Conservation (phyloP, 2,329 filamentous ascomycete species). For the Xylariaceae sp. region DNA sequence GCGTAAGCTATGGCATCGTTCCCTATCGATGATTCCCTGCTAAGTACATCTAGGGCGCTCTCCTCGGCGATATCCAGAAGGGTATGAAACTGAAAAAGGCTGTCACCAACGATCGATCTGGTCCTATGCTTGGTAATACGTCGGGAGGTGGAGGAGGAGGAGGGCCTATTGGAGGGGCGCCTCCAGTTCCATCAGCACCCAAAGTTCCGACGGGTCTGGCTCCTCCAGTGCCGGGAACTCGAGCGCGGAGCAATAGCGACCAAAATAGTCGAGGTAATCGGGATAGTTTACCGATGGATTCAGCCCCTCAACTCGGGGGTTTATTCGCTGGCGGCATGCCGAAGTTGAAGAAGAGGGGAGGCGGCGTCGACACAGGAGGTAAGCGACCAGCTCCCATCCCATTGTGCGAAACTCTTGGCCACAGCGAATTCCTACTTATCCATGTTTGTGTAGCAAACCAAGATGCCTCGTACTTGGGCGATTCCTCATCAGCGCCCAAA, state of each 20-base stretch:
- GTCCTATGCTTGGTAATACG: conserved; percentile 60
- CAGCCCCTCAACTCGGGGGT: conserved; percentile 76
- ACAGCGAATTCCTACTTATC: conserved; percentile 20
- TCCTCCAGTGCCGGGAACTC: conserved; percentile 57
- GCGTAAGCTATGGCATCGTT: conserved; percentile 48
- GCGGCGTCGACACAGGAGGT: conserved; percentile 70
- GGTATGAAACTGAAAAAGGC: conserved; percentile 76
- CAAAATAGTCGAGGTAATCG: conserved; percentile 49
- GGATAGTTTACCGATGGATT: conserved; percentile 43
- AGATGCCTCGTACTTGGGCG: conserved; percentile 71
- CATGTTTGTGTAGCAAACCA: conserved; percentile 46
- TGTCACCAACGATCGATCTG: conserved; percentile 87
- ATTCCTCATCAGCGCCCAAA: conserved; percentile 56
- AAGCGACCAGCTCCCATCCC: conserved; percentile 21
- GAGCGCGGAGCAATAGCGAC: conserved; percentile 82
- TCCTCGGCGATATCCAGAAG: conserved; percentile 83
- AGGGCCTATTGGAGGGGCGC: conserved; percentile 66
- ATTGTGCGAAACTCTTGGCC: neutral
- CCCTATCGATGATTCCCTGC: neutral
- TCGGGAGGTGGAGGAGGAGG: conserved; percentile 48
- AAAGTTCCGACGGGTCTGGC: conserved; percentile 53
- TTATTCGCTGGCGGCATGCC: conserved; percentile 94
- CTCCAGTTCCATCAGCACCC: conserved; percentile 66
- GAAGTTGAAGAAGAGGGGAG: conserved; percentile 82
- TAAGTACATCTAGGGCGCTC: conserved; percentile 58